Evolutionary conservation across 768 basidiomycete species (phyloP).

Genomic region (Crepidotus variabilis): DNA sequence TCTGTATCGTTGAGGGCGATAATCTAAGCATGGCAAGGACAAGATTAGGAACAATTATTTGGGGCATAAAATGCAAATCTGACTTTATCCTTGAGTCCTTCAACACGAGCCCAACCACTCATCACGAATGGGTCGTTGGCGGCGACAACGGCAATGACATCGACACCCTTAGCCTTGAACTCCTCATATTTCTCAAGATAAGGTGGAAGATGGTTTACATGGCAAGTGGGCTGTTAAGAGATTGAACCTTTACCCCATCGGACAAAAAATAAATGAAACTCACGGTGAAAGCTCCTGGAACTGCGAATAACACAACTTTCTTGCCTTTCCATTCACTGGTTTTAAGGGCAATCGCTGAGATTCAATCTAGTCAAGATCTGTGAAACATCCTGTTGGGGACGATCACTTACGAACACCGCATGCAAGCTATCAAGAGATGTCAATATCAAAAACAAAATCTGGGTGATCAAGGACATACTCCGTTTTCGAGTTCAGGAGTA

Average conservation of each 20-base stretch:
- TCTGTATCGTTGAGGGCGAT: conserved; percentile 52
- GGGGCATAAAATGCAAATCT: background rate
- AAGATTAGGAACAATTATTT: background rate
- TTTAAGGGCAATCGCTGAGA: conserved; percentile 45
- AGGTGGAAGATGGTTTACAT: conserved; percentile 55
- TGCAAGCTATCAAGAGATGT: conserved; percentile 34
- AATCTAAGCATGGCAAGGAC: conserved; percentile 39
- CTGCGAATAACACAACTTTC: conserved; percentile 74
- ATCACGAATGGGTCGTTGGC: conserved; percentile 82
- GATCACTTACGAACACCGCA: conserved; percentile 61
- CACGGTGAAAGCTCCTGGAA: conserved; percentile 82
- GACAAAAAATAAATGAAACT: conserved; percentile 15
- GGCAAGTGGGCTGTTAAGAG: conserved; percentile 53
- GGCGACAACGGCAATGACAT: conserved; percentile 66
- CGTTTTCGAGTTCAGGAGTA: conserved; percentile 56
- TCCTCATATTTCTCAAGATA: conserved; percentile 69
- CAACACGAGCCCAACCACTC: conserved; percentile 58
- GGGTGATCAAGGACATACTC: conserved; percentile 34
- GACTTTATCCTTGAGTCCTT: conserved; percentile 67
- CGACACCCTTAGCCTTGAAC: conserved; percentile 76
- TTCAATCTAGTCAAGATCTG: background rate
- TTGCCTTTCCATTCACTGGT: conserved; percentile 76
- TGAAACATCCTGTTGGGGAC: background rate
- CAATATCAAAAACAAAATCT: background rate
- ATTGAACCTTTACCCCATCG: conserved; percentile 38